Evolutionary conservation across 331 rosid species (phyloP).

Genomic region (Acacia pycnantha): DNA sequence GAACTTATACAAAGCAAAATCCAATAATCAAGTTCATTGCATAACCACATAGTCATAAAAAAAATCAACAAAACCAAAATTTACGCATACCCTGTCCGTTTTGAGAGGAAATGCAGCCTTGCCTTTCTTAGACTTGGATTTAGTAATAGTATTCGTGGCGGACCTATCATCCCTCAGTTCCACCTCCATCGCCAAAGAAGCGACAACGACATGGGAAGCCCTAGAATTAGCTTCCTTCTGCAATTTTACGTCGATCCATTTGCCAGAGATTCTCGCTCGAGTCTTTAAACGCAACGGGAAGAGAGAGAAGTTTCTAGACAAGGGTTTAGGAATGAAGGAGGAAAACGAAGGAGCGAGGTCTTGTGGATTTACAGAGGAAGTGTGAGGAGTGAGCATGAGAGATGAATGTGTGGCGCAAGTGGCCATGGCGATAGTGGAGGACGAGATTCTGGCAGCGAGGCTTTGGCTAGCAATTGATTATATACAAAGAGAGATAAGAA

Average conservation of each 20-base stretch:
- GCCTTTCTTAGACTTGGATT: constrained; percentile 67
- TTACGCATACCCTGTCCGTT: constrained; percentile 66
- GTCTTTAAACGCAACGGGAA: constrained; percentile 45
- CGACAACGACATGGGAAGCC: constrained; percentile 31
- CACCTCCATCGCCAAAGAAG: constrained; percentile 67
- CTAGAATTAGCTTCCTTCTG: constrained; percentile 27
- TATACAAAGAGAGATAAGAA: not conserved
- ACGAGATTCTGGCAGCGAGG: not conserved
- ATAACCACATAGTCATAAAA: not conserved
- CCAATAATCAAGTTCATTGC: constrained; percentile 20
- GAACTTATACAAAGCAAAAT: constrained; percentile 31
- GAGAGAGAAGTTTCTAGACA: constrained; percentile 36
- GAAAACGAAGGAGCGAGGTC: constrained; percentile 55
- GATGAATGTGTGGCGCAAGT: constrained; percentile 50
- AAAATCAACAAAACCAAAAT: not conserved
- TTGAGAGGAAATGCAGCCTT: constrained; percentile 82
- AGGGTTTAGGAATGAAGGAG: constrained; percentile 47
- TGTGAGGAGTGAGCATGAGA: constrained; percentile 53
- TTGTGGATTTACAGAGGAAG: constrained; percentile 45
- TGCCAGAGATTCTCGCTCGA: not conserved
- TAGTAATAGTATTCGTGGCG: constrained; percentile 8
- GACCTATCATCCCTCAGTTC: constrained; percentile 35
- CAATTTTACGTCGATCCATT: constrained; percentile 32
- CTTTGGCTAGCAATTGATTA: not conserved
- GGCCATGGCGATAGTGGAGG: constrained; percentile 47